phyloP scores from a whole-genome alignment of 169 alveolate species.

The Toxoplasma gondii region DNA sequence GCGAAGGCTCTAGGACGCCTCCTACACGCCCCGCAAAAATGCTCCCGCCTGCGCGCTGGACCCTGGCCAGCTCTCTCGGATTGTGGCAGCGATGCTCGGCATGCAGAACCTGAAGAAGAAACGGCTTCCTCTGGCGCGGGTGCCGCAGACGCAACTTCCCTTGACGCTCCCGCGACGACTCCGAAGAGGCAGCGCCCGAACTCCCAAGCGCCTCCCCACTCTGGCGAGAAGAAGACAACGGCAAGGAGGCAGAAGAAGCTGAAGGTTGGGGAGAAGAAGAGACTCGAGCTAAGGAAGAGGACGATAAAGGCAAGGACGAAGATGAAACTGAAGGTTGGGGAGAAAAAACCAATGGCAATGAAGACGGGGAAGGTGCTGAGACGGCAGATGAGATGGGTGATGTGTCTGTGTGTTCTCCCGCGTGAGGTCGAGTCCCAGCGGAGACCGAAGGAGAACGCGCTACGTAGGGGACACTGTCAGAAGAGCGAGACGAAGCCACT shows the following conservation, averaged over 20 bases:
- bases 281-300: too few relatives aligned
- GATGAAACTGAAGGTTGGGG: background rate
- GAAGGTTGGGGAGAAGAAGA: too few relatives aligned
- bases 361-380: background rate
- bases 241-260: too few relatives aligned
- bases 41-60: background rate
- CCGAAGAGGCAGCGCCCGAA: background rate
- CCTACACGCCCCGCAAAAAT: constrained; percentile 54
- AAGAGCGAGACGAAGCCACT: background rate
- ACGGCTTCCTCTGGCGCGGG: background rate
- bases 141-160: background rate
- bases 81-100: constrained; percentile 51
- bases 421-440: background rate
- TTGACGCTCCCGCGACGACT: background rate
- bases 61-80: constrained; percentile 42
- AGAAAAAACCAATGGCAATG: background rate
- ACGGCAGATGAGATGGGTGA: background rate
- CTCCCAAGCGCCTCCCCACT: too few relatives aligned
- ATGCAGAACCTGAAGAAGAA: constrained; percentile 36
- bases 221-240: too few relatives aligned
- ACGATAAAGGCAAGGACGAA: too few relatives aligned
- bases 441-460: background rate
- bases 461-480: background rate
- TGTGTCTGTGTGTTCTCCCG: background rate
- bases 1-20: constrained; percentile 62